Evolutionary conservation across 768 basidiomycete genomes (phyloP), one percentile per base, ranked within the genome.

Genomic region (Boletus subparvulus): DNA sequence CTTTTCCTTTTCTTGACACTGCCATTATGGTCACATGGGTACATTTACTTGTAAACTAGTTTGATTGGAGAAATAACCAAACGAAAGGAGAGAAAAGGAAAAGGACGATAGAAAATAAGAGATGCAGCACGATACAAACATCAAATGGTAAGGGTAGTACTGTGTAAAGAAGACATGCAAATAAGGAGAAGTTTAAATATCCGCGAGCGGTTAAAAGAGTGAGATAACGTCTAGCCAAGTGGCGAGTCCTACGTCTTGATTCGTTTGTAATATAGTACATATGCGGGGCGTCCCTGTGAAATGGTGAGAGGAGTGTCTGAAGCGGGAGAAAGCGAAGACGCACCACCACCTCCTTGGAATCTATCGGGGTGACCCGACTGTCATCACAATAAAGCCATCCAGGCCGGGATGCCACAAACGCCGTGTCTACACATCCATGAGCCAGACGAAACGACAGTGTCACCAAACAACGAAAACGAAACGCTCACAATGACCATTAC

Each of bases 301-400:
- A 56, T 6, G 16, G 69, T 77, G 74, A 61, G 56, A 45, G 42
- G 17, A 30, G 39, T 14, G 32, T n/a, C 32, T 11, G 14, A 42
- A 7, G 41, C 13, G 17, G 13, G n/a, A 32, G 16, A 45, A n/a
- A 28, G 9, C 19, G 11, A 26, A 69, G 7, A 78, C 90, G 62
- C 66, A 95, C 92, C 50, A 93, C 88, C 6, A 97, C 89, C 69
- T 94, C 88, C 66, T 83, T 88, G 47, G 86, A 77, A 50, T 92
- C 85, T 30, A 84, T 85, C 43, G 80, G 67, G 47, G 84, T 84
- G 57, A 98, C 80, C 64, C 89, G 90, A 65, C 94, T 94, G 70
- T 98, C 96, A 65, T 97, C 94, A 69, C 94, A 95, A 65, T 92
- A 92, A 69, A 87, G 75, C 97, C 97, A 99, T 37, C 90, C 86